These are phyloP conservation scores for Curvularia eragrostidis DNA, from an alignment of 2,329 filamentous ascomycete species.

Conservation along the genomic window DNA sequence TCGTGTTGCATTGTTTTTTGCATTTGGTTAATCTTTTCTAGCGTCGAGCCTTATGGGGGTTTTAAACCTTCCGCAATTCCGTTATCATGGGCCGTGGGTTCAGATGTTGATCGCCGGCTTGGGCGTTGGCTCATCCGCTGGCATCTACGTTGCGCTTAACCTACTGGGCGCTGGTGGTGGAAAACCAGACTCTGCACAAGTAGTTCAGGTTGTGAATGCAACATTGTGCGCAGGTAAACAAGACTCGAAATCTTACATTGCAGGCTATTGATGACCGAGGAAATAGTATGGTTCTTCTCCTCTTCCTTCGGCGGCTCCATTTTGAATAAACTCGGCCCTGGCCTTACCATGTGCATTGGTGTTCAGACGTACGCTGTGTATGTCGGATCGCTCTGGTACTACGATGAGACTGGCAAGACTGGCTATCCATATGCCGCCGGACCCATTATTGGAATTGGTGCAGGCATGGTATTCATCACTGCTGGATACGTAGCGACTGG, in stretches of 20 bases:
- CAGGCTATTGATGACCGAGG: neutral
- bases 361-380: slow-evolving; percentile 43
- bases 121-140: slow-evolving; percentile 39
- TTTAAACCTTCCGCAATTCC: slow-evolving; percentile 33
- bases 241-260: neutral
- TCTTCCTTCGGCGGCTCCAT: slow-evolving; percentile 43
- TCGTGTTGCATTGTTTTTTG: slow-evolving; percentile 1
- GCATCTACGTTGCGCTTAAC: slow-evolving; percentile 42
- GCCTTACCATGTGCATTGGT: slow-evolving; percentile 42
- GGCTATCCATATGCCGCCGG: slow-evolving; percentile 41
- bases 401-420: slow-evolving; percentile 41
- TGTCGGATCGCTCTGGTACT: slow-evolving; percentile 44
- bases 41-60: slow-evolving; percentile 28
- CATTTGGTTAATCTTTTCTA: neutral
- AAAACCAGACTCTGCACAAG: slow-evolving; percentile 39
- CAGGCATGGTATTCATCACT: slow-evolving; percentile 44
- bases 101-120: slow-evolving; percentile 41
- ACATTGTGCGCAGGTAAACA: slow-evolving; percentile 35
- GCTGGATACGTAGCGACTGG: slow-evolving; percentile 41
- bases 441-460: slow-evolving; percentile 42
- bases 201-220: slow-evolving; percentile 43
- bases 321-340: slow-evolving; percentile 41
- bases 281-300: slow-evolving; percentile 43
- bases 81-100: slow-evolving; percentile 42
- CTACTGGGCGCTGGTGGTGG: slow-evolving; percentile 41